Conservation (phyloP, 371 early-diverging fungal species). For the Capillidium heterosporum region DNA sequence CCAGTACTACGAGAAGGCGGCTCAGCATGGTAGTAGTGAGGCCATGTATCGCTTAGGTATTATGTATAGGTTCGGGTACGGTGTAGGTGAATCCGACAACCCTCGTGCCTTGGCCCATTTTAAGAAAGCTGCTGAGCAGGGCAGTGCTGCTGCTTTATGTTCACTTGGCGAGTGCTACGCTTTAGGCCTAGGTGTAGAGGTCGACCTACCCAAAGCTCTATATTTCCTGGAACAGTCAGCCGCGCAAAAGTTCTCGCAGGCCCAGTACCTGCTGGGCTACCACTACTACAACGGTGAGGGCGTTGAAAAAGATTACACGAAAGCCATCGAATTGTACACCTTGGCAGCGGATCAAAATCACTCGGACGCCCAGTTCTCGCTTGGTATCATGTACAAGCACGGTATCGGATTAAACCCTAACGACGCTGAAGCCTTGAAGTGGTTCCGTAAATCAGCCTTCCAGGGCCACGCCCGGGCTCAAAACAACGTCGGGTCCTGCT, state of each 20-base stretch:
- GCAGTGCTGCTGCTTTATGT: conserved; percentile 58
- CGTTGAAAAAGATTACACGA: conserved; percentile 26
- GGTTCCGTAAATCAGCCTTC: conserved; percentile 50
- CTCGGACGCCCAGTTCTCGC: conserved; percentile 20
- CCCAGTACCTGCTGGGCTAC: conserved; percentile 45
- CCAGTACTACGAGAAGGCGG: conserved; percentile 21
- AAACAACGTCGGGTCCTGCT: conserved; percentile 64
- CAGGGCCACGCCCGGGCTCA: conserved; percentile 62
- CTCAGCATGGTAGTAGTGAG: conserved; percentile 15
- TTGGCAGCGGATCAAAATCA: conserved; percentile 24
- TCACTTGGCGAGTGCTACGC: conserved; percentile 75
- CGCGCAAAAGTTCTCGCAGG: conserved; percentile 51
- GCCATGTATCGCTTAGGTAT: conserved; percentile 27
- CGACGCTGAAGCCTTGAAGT: conserved; percentile 29
- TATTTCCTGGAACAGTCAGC: conserved; percentile 59
- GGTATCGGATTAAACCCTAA: conserved; percentile 46
- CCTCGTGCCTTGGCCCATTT: conserved; percentile 24
- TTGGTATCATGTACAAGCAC: conserved; percentile 26
- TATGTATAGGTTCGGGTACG: conserved; percentile 22
- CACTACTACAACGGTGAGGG: conserved; percentile 30
- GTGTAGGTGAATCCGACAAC: conserved; percentile 24
- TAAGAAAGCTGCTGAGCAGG: conserved; percentile 22
- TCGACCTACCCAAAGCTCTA: conserved; percentile 50
- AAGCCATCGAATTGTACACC: conserved; percentile 53
- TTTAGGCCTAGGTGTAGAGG: conserved; percentile 36